Evolutionary conservation across 106 monocot genomes (phyloP), one percentile per base, ranked within the genome.

Genomic region (Apostasia shenzhenica): DNA sequence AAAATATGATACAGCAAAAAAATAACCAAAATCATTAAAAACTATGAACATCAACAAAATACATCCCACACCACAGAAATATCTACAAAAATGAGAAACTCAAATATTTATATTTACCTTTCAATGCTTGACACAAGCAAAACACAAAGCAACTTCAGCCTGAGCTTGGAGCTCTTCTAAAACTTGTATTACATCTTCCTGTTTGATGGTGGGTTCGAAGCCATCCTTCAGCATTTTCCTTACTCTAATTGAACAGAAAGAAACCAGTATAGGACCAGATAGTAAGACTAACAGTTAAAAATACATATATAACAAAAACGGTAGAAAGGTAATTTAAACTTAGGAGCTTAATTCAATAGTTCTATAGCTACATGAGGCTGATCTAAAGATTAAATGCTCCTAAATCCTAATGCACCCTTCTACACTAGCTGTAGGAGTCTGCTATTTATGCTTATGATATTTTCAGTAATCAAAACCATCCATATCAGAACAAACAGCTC

Each of bases 141-240:
- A 97, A 73, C 89, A 82, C 54, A 92, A 63, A 44, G 82, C 89
- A 12, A 97, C 95, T 79, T 97, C 95, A 13, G 95, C 95, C 75
- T 80, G 78, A 3, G 92, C 91, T 79, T 97, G 89, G n/a, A 92
- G 78, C 71, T 87, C 95, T 77, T 79, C 86, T 62, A 97, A 74
- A 37, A 81, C 92, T 81, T 81, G 57, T 52, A 89, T 80, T 41
- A 89, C 10, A 11, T 86, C 82, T 59, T 86, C 82, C 41, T 86
- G 75, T 8, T 66, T 66, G 38, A 86, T 66, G 8, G 61, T 66
- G 14, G 77, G 59, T 42, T 76, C 71, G 37, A n/a, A 61, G 41
- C 67, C 69, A 48, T 77, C 76, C 14, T 51, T 74, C 3, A 97
- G 82, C 86, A 86, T 83, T 72, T 73, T 89, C 74, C 89, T 76